Base-by-base conservation (phyloP, 805 yeast genomes). In the Saccharomycopsis oosterbeekiorum region DNA sequence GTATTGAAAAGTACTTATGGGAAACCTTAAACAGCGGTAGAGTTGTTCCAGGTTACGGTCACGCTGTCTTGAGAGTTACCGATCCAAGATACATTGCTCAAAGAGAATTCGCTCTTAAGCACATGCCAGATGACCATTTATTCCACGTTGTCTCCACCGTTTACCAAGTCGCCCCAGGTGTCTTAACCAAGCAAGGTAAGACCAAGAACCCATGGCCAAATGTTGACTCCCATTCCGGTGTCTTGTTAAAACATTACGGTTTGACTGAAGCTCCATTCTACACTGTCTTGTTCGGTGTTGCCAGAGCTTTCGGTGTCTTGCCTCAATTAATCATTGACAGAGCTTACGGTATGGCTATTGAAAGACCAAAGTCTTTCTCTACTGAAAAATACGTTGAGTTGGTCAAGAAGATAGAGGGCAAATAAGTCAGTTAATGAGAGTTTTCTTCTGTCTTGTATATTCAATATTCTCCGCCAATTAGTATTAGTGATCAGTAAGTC, bases 191-290 rank as follows among this genome's bases (percentile, higher is more conserved):
- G 77, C 93, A 88, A 75, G 94, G 93, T 75, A 88, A 88, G 83
- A 88, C 93, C 72, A 87, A 88, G 83, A 88, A 88, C 83, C 94
- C 94, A 77, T 88, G 91, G 91, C 94, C 96, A 76, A 88, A 88
- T 73, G 96, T 88, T 67, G 96, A 88, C 77, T 86, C 94, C 60
- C 90, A 86, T 77, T 86, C 93, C 58, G 96, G 96, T 77, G 90
- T 87, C 65, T 76, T 88, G 68, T 80, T 88, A 75, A 92, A 88
- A 76, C 85, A 88, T 82, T 88, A 88, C 78, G 96, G 96, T 69
- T 77, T 88, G 71, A 85, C 86, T 61, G 90, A 88, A 79, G 84
- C 84, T 69, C 82, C 88, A 54, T 88, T 85, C 85, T 88, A 88
- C 82, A 88, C 94, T 59, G 96, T 88, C 51, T 77, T 88, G 73